Percentiles rank a stretch among this genome's conserved stretches.
Evolutionary conservation across 176 grass and related monocot species (phyloP).

Genomic region (Ampelocalamus luodianensis): DNA sequence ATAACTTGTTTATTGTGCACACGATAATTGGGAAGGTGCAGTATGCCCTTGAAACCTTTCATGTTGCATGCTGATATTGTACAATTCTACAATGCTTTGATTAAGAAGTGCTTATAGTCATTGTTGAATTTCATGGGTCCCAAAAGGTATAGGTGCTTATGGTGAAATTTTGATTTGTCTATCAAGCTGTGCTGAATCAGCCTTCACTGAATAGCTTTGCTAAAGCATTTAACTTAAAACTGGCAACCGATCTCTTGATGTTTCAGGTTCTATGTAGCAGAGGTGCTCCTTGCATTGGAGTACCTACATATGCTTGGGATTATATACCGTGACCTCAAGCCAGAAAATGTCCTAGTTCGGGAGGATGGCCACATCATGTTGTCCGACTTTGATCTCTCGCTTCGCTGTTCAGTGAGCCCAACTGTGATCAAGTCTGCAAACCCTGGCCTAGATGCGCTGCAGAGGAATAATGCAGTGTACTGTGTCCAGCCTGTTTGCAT

Average conservation of each 20-base stretch:
- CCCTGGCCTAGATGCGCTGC: constrained; percentile 59
- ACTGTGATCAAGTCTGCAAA: constrained; percentile 76
- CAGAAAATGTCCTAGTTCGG: constrained; percentile 88
- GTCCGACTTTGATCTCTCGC: constrained; percentile 87
- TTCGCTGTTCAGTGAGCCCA: constrained; percentile 66
- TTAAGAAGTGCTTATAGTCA: background rate
- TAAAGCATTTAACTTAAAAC: background rate
- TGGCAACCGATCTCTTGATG: constrained; percentile 15
- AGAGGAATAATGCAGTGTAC: constrained; percentile 73
- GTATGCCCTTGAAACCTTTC: background rate
- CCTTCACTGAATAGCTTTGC: constrained; percentile 12
- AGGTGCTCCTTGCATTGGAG: constrained; percentile 81
- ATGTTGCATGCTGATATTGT: background rate
- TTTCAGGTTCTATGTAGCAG: constrained; percentile 91
- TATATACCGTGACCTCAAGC: constrained; percentile 95
- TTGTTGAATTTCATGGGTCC: background rate
- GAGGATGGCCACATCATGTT: constrained; percentile 97
- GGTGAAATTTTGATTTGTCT: background rate
- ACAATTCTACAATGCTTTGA: background rate
- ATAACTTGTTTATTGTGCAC: background rate
- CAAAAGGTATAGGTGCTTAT: background rate
- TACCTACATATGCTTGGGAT: constrained; percentile 96
- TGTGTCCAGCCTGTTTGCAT: constrained; percentile 87
- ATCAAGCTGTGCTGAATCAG: constrained; percentile 14
- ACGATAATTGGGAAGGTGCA: background rate